Conservation (phyloP, 1,284 basidiomycete genomes). For the Ceratobasidium sp. region DNA sequence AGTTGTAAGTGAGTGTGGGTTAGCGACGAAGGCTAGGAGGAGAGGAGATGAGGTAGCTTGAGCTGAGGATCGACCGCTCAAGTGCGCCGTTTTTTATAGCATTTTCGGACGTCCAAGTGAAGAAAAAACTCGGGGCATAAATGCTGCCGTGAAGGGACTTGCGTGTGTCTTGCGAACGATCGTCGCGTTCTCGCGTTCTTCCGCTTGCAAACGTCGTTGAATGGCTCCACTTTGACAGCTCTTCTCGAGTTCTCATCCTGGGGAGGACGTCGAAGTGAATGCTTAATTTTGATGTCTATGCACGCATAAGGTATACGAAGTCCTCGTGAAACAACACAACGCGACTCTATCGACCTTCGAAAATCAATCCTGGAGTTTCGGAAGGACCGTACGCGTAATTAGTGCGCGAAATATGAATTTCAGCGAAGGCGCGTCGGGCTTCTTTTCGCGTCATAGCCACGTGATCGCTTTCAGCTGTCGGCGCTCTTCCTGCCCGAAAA, state of each 20-base stretch:
- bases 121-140: background rate
- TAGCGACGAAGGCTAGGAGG: slow-evolving; percentile 9
- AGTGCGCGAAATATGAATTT: slow-evolving; percentile 1
- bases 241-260: slow-evolving; percentile 1
- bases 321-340: background rate
- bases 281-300: slow-evolving; percentile 3
- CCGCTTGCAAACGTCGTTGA: background rate
- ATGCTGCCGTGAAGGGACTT: background rate
- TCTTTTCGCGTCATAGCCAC: slow-evolving; percentile 7
- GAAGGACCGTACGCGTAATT: background rate
- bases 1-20: slow-evolving; percentile 15
- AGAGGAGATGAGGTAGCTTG: background rate
- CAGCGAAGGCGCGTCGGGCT: slow-evolving; percentile 5
- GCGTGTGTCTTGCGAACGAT: background rate
- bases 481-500: background rate
- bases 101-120: background rate
- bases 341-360: background rate
- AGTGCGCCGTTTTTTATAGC: background rate
- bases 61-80: background rate
- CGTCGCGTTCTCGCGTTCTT: slow-evolving; percentile 22
- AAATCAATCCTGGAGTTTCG: slow-evolving; percentile 3
- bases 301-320: slow-evolving; percentile 1
- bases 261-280: background rate
- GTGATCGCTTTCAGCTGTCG: background rate
- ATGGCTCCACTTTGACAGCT: slow-evolving; percentile 3